phyloP scores from a whole-genome alignment of 1,284 basidiomycete species.

The Papiliotrema nemorosa region DNA sequence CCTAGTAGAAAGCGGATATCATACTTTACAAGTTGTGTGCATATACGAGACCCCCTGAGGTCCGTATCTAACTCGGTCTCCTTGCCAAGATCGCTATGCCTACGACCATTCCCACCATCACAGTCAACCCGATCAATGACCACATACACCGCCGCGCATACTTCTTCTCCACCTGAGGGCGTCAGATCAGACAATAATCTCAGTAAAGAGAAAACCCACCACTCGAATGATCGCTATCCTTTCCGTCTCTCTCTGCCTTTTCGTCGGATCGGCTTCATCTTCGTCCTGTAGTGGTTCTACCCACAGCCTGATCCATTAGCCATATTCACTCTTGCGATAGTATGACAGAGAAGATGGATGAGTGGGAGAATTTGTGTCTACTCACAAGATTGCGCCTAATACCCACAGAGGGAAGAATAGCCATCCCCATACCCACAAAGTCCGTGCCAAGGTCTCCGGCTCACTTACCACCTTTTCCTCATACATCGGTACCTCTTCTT shows the following conservation, averaged over 20 bases:
- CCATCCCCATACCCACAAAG: slow-evolving; percentile 42
- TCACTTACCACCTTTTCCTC: slow-evolving; percentile 29
- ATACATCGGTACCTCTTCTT: slow-evolving; percentile 36
- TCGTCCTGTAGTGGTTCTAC: slow-evolving; percentile 29
- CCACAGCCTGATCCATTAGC: slow-evolving; percentile 21
- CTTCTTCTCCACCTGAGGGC: slow-evolving; percentile 37
- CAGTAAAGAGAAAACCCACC: slow-evolving; percentile 17
- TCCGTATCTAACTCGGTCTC: neutral
- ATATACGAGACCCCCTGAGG: too few species aligned
- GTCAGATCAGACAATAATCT: neutral
- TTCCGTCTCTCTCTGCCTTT: slow-evolving; percentile 38
- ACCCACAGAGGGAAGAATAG: slow-evolving; percentile 41
- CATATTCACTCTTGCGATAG: too few species aligned
- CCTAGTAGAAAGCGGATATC: too few species aligned
- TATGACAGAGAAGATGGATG: neutral
- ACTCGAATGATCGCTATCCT: slow-evolving; percentile 38
- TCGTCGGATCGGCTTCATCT: slow-evolving; percentile 34
- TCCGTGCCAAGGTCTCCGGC: slow-evolving; percentile 38
- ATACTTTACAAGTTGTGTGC: too few species aligned
- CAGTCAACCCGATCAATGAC: slow-evolving; percentile 15
- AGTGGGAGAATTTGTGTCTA: slow-evolving; percentile 3
- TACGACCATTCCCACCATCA: slow-evolving; percentile 18
- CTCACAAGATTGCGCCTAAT: slow-evolving; percentile 39
- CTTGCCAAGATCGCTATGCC: slow-evolving; percentile 3
- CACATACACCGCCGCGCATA: slow-evolving; percentile 40